A percentile compares a stretch with the other conserved stretches of the same genome.
These are phyloP conservation scores for Seiridium unicorne DNA, from an alignment of 2,329 filamentous ascomycete species.

Conservation along the genomic window DNA sequence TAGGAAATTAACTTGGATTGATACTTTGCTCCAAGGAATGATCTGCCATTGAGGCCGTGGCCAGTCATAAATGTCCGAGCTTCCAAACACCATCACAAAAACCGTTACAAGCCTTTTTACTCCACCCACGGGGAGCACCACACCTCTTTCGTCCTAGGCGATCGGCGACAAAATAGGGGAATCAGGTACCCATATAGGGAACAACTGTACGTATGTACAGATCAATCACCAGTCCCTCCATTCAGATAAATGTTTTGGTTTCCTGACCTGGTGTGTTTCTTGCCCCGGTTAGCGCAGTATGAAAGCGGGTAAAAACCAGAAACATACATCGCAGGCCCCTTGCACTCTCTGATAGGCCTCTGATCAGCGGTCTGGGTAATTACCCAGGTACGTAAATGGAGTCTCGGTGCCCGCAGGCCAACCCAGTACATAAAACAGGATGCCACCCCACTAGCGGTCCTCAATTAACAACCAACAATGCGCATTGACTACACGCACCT, in stretches of 20 bases:
- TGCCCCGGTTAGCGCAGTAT: background rate
- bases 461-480: conserved; percentile 10
- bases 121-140: background rate
- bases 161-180: background rate
- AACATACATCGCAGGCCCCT: background rate
- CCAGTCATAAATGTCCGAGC: no score
- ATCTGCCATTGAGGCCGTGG: no score
- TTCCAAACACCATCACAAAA: no score
- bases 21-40: no score
- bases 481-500: background rate
- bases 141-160: background rate
- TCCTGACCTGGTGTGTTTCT: background rate
- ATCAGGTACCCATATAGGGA: background rate
- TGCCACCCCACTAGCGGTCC: conserved; percentile 10
- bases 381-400: background rate
- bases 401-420: background rate
- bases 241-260: background rate
- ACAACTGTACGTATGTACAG: background rate
- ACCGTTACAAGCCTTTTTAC: no score
- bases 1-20: no score
- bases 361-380: background rate
- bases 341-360: background rate
- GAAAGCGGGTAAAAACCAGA: background rate
- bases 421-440: background rate
- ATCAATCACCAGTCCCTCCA: background rate